Evolutionary conservation across 2,329 filamentous ascomycete species (phyloP), one percentile per base, ranked within the genome.

Genomic region (Xylariaceae sp.): DNA sequence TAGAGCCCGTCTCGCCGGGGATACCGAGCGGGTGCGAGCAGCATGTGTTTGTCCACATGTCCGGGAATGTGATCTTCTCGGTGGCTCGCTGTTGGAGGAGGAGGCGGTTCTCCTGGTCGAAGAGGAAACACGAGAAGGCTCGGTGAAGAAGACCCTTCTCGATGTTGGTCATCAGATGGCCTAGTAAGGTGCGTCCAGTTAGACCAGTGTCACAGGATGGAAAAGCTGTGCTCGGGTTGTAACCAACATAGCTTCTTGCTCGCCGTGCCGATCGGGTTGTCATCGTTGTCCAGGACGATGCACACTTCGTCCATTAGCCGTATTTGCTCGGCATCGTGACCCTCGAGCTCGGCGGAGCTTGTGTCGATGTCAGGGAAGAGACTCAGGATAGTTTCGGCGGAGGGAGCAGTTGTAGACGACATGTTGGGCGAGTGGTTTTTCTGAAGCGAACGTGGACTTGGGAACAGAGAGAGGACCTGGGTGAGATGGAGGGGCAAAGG

Each of bases 31-130:
- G 94, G 76, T 99, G 94, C 45, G 94, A 99, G 81, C 94, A 99
- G 83, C 94, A 99, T 37, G 94, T 99, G 78, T 99, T 99, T 65
- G 94, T 99, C 94, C 94, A 99, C 88, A 97, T 92, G 73, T 96
- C 91, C 53, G 94, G 93, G 78, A 99, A 99, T 5, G 94, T 99
- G 73, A 99, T 99, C 81, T 99, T 99, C 79, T 97, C 93, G 47
- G 87, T 80, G 34, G 94, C 94, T 67, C 94, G 89, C 80, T 97
- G 94, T 78, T 99, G 94, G 55, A 99, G 86, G 50, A 99, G 88
- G 62, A 97, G 81, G 69, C 92, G 88, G 76, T 97, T 95, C 73
- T 94, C 83, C 63, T 90, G 88, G 78, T 97, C 91, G 81, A 99
- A 99, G 67, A 99, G 87, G 80, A 99, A 99, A 67, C 95, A 90